These are phyloP conservation scores for Brassica carinata DNA, from an alignment of 345 rosid species.

Conservation along the genomic window DNA sequence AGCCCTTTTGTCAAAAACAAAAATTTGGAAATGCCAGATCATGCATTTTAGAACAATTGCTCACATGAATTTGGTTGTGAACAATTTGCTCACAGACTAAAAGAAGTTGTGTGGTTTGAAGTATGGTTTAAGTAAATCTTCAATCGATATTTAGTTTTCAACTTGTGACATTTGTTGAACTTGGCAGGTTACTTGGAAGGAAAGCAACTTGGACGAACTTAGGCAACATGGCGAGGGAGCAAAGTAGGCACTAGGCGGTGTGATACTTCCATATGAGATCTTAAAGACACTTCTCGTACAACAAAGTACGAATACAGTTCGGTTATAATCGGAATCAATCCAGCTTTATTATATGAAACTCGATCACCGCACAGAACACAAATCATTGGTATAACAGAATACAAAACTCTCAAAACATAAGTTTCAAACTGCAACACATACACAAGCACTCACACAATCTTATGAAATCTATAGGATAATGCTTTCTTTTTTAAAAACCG, in stretches of 20 bases:
- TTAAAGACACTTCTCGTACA: not conserved
- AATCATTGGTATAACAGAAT: not conserved
- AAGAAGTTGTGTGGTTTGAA: not conserved
- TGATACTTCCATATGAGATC: conserved; percentile 17
- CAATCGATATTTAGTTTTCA: not conserved
- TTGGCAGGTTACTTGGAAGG: not conserved
- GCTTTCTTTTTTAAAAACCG: not conserved
- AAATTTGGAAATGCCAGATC: too few relatives aligned
- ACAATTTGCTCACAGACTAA: too few relatives aligned
- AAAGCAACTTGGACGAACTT: not conserved
- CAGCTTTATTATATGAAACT: not conserved
- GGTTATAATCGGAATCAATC: not conserved
- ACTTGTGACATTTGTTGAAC: not conserved
- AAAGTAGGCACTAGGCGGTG: conserved; percentile 1
- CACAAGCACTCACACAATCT: not conserved
- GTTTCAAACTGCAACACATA: not conserved
- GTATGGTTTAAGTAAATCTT: too few relatives aligned
- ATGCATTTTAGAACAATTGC: too few relatives aligned
- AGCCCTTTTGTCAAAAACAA: too few relatives aligned
- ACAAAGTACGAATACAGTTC: conserved; percentile 22
- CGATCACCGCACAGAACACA: not conserved
- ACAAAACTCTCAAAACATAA: not conserved
- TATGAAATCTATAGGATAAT: not conserved
- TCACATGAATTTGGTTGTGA: too few relatives aligned
- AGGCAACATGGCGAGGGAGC: conserved; percentile 7